These are phyloP conservation scores for Basipetospora chlamydospora DNA, from an alignment of 2,329 filamentous ascomycete species.

Conservation along the genomic window DNA sequence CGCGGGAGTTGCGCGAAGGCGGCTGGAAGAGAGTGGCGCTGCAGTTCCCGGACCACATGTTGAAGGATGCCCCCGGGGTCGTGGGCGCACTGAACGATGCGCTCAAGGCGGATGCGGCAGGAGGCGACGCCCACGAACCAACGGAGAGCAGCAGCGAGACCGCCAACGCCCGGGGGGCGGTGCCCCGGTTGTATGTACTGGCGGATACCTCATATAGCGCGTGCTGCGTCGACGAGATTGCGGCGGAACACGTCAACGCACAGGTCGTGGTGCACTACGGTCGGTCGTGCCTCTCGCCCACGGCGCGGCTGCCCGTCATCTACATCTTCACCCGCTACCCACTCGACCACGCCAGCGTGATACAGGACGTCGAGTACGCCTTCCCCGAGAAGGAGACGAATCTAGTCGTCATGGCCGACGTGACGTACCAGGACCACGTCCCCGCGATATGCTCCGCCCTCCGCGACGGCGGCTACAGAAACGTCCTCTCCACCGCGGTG, in stretches of 20 bases:
- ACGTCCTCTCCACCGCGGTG: conserved; percentile 55
- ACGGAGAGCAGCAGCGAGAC: not conserved
- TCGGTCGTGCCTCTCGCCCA: conserved; percentile 80
- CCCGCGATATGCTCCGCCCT: conserved; percentile 40
- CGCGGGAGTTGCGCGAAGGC: conserved; percentile 56
- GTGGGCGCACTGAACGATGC: conserved; percentile 37
- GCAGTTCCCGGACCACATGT: conserved; percentile 93
- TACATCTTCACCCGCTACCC: conserved; percentile 73
- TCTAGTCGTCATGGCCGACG: conserved; percentile 74
- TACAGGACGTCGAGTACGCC: conserved; percentile 47
- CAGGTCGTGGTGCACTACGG: conserved; percentile 93
- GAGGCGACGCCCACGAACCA: conserved; percentile 5
- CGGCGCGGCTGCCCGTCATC: conserved; percentile 71
- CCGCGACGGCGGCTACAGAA: conserved; percentile 48
- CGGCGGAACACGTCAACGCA: conserved; percentile 82
- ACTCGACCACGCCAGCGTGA: conserved; percentile 46
- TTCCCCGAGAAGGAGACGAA: conserved; percentile 51
- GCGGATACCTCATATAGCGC: conserved; percentile 94
- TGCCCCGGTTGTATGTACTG: conserved; percentile 58
- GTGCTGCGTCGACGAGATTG: conserved; percentile 94
- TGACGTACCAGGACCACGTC: conserved; percentile 72
- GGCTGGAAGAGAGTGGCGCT: conserved; percentile 67
- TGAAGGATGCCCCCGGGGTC: conserved; percentile 70
- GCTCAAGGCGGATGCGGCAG: not conserved
- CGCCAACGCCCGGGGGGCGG: no score